Evolutionary conservation across 2,329 filamentous ascomycete species (phyloP).

Genomic region (Pezicula rhizophila): DNA sequence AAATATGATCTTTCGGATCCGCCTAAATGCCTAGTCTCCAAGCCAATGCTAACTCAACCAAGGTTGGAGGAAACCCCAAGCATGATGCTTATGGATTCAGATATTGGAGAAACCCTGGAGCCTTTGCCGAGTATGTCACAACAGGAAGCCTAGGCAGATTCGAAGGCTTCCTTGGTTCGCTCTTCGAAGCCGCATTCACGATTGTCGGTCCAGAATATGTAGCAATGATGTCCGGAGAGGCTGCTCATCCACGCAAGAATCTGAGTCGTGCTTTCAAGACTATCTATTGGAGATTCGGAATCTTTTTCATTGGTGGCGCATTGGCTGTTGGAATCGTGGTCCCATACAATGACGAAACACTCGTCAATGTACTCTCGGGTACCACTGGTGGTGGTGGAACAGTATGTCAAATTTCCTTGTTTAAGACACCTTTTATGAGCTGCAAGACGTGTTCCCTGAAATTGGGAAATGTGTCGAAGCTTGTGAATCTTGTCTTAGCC

Average conservation of each 20-base stretch:
- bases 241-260: conserved; percentile 43
- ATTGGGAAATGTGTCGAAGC: too few species aligned
- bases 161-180: conserved; percentile 58
- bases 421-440: too few species aligned
- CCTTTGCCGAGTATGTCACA: conserved; percentile 56
- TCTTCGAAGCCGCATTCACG: conserved; percentile 45
- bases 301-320: conserved; percentile 54
- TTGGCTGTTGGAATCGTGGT: conserved; percentile 49
- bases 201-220: conserved; percentile 51
- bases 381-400: conserved; percentile 42
- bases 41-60: conserved; percentile 31
- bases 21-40: too few species aligned
- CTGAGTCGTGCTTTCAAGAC: conserved; percentile 54
- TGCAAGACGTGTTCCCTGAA: too few species aligned
- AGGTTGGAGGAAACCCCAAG: conserved; percentile 65
- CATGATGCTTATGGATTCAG: conserved; percentile 65
- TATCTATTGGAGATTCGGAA: conserved; percentile 53
- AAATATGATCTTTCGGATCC: too few species aligned
- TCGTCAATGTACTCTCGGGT: conserved; percentile 42
- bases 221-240: conserved; percentile 40
- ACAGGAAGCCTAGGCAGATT: conserved; percentile 61
- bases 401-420: conserved; percentile 16
- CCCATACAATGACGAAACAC: conserved; percentile 45
- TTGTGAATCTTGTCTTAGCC: too few species aligned
- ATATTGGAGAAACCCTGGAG: conserved; percentile 57